Evolutionary conservation across 1,284 basidiomycete genomes (phyloP), one percentile per base, ranked within the genome.

Genomic region (Cryptococcus sp.): DNA sequence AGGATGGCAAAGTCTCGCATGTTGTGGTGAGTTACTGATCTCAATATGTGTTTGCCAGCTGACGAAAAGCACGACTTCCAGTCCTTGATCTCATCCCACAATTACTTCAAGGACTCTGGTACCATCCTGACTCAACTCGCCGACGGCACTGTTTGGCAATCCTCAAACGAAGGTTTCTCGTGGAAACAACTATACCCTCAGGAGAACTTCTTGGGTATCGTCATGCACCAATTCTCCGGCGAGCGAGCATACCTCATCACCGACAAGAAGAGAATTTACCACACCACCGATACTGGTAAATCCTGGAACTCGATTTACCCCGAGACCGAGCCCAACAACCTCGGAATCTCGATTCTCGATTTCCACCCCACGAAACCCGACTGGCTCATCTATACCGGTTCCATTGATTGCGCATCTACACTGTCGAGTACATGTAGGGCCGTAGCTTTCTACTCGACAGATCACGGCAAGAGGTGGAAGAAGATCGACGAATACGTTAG

Each of bases 211-310:
- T 77, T 97, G 36, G 84, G 82, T 0, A 86, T 98, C 76, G 87
- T 87, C 62, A 85, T 93, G 76, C 93, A 98, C 77, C 77, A 81
- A 31, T 88, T 87, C 75, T 77, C 83, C 32, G 63, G 80, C 45
- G 87, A 90, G 53, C 85, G 93, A 19, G 94, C 91, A 1, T 98
- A 91, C 74, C 84, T 98, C 57, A 82, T 98, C 76, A 92, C 91
- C 4, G 78, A 80, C 32, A 77, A 79, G 2, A 69, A 78, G 18
- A 79, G 77, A 40, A 86, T 85, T 65, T 88, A 80, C 75, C 87
- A 87, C 67, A 97, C 94, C 4, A 90, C 85, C 16, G 83, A 94
- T 72, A 82, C 83, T 3, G 94, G 92, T 9, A 75, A 78, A 11
- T 78, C 77, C 2, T 98, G 94, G 94, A 76, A 83, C 57, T 59